Base-by-base conservation (phyloP, 257 asterid species). In the Oldenlandia corymbosa region DNA sequence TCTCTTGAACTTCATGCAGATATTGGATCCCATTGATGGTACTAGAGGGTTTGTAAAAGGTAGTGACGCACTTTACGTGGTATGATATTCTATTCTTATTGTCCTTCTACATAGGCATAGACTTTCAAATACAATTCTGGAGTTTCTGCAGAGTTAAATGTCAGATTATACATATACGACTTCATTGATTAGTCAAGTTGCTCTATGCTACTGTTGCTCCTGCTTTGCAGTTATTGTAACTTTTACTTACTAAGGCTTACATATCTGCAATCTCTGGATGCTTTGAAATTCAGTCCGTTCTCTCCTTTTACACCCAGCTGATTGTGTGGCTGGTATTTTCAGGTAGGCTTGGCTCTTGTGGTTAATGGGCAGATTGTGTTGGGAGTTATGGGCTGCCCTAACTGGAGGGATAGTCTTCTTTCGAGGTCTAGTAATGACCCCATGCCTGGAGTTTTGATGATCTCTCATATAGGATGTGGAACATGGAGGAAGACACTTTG, bases 341-440 rank as follows among this genome's bases (percentile, higher is more conserved):
- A 92, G 99, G 95, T 89, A 16, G 99, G 99, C 58, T 78, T 92
- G 86, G 95, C 99, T 73, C 90, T 92, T 65, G 88, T 89, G 36
- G 93, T 87, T 73, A 80, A 87, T 65, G 99, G 96, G 32, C 80
- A 92, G 76, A 84, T 87, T 75, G 97, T 84, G 67, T 75, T 92
- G 74, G 99, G 99, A 49, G 95, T 89, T 62, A 89, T 92, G 97
- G 96, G 97, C 65, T 89, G 99, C 75, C 99, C 99, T 0, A 85
- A 89, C 75, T 92, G 99, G 99, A 79, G 47, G 59, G 83, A 72
- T 34, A 73, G 67, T 31, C 43, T 31, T 28, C 62, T 72, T 68
- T 73, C 82, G 39, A 30, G 8, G 53, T 55, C 75, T 37, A 63
- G 56, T 30, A 13, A 64, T 26, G 74, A 59, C 53, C 68, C 83